A percentile compares a stretch with the other conserved stretches of the same genome.
Evolutionary conservation across 352 stramenopile species (phyloP).

Genomic region (Phytophthora capsici): DNA sequence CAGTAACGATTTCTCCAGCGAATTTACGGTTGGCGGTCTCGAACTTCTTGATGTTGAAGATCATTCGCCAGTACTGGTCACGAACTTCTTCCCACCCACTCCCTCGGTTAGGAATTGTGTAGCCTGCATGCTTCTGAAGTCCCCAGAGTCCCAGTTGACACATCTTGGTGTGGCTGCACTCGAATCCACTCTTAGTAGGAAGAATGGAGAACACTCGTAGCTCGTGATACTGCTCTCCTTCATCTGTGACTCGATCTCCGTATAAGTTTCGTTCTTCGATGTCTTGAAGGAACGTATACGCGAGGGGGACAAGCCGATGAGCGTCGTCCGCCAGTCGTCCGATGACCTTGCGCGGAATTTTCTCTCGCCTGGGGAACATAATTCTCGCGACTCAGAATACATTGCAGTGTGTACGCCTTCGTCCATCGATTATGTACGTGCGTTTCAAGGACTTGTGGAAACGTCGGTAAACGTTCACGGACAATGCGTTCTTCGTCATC

Average conservation of each 20-base stretch:
- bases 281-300: too few relatives aligned
- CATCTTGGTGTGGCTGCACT: too few relatives aligned
- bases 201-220: too few relatives aligned
- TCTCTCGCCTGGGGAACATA: background rate
- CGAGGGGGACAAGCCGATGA: background rate
- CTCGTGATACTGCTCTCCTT: too few relatives aligned
- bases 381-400: background rate
- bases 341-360: background rate
- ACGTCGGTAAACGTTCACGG: background rate
- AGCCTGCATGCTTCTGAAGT: slow-evolving; percentile 3
- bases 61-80: too few relatives aligned
- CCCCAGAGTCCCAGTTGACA: slow-evolving; percentile 2
- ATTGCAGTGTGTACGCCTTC: background rate
- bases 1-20: too few relatives aligned
- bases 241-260: too few relatives aligned
- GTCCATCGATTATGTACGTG: too few relatives aligned
- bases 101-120: background rate
- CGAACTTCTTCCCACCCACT: background rate
- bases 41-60: too few relatives aligned
- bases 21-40: too few relatives aligned
- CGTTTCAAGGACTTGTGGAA: background rate
- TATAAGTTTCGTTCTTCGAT: too few relatives aligned
- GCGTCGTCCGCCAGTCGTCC: background rate
- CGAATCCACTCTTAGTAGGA: too few relatives aligned
- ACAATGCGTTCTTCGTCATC: background rate